Evolutionary conservation across 2,329 filamentous ascomycete genomes (phyloP).

Genomic region (Aureobasidium mangrovei): DNA sequence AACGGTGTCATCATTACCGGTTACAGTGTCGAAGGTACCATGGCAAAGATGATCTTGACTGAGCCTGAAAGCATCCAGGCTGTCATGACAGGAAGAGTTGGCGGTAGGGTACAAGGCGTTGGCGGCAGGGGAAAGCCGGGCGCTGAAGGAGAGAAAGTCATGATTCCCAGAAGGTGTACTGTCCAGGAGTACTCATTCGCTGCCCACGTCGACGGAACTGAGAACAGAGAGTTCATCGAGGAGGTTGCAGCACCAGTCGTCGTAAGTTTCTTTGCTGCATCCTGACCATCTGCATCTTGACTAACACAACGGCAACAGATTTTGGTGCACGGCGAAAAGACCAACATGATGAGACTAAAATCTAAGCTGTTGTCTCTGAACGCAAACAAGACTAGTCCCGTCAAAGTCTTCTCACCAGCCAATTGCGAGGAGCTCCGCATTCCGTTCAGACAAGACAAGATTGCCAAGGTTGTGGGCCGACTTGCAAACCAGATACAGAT

Average conservation of each 20-base stretch:
- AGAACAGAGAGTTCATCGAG: slow-evolving; percentile 95
- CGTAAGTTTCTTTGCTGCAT: slow-evolving; percentile 47
- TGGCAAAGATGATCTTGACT: slow-evolving; percentile 92
- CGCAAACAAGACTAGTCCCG: slow-evolving; percentile 66
- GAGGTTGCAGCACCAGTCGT: slow-evolving; percentile 87
- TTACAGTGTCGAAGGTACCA: slow-evolving; percentile 96
- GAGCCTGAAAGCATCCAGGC: slow-evolving; percentile 93
- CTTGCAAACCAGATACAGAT: slow-evolving; percentile 68
- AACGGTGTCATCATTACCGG: slow-evolving; percentile 99
- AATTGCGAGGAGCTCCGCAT: slow-evolving; percentile 95
- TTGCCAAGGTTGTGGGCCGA: slow-evolving; percentile 91
- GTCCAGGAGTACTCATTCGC: slow-evolving; percentile 94
- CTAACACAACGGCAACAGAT: slow-evolving; percentile 49
- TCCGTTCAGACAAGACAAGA: slow-evolving; percentile 90
- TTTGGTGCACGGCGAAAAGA: slow-evolving; percentile 90
- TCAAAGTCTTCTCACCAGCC: slow-evolving; percentile 86
- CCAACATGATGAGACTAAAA: slow-evolving; percentile 96
- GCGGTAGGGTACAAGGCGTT: slow-evolving; percentile 40
- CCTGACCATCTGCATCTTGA: not conserved
- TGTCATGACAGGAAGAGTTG: slow-evolving; percentile 58
- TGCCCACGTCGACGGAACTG: slow-evolving; percentile 89
- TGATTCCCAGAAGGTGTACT: slow-evolving; percentile 87
- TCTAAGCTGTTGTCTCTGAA: slow-evolving; percentile 92
- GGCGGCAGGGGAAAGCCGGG: slow-evolving; percentile 52
- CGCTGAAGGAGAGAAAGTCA: slow-evolving; percentile 71